Evolutionary conservation across 805 yeast species (phyloP).

Genomic region (Yarrowia sp.): DNA sequence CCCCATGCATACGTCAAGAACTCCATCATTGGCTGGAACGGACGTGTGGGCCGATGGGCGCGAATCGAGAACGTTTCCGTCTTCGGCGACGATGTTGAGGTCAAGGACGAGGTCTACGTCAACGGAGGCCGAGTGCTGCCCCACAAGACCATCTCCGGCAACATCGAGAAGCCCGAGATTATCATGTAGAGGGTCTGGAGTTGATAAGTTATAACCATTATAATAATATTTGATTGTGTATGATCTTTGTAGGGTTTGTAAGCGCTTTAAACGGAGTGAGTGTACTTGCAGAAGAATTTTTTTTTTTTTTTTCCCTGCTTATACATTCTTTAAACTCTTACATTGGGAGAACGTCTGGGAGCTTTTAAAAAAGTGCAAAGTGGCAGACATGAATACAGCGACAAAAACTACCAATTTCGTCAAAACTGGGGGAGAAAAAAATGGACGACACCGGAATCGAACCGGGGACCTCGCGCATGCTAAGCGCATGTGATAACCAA

Average conservation of each 20-base stretch:
- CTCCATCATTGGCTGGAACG: slow-evolving; percentile 99
- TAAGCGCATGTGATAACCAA: slow-evolving; percentile 27
- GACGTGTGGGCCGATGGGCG: slow-evolving; percentile 97
- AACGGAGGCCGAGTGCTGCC: slow-evolving; percentile 99
- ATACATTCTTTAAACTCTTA: too few species aligned
- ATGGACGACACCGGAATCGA: slow-evolving; percentile 27
- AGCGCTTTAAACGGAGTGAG: too few species aligned
- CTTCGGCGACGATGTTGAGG: slow-evolving; percentile 97
- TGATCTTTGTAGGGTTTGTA: too few species aligned
- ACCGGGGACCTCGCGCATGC: slow-evolving; percentile 28
- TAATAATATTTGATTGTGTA: slow-evolving; percentile 16
- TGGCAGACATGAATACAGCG: too few species aligned
- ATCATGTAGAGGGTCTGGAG: slow-evolving; percentile 64
- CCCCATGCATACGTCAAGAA: slow-evolving; percentile 98
- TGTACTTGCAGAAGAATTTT: too few species aligned
- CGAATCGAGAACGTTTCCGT: slow-evolving; percentile 97
- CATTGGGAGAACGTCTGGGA: too few species aligned
- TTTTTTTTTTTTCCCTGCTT: too few species aligned
- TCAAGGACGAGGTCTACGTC: slow-evolving; percentile 96
- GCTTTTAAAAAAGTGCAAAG: too few species aligned
- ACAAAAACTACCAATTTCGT: too few species aligned
- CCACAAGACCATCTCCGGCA: slow-evolving; percentile 92
- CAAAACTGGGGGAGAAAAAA: not conserved
- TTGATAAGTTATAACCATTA: slow-evolving; percentile 20
- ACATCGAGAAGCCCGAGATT: slow-evolving; percentile 96